Base-by-base conservation (phyloP, 208 protist genomes). In the Trypanosomatidae sp. region DNA sequence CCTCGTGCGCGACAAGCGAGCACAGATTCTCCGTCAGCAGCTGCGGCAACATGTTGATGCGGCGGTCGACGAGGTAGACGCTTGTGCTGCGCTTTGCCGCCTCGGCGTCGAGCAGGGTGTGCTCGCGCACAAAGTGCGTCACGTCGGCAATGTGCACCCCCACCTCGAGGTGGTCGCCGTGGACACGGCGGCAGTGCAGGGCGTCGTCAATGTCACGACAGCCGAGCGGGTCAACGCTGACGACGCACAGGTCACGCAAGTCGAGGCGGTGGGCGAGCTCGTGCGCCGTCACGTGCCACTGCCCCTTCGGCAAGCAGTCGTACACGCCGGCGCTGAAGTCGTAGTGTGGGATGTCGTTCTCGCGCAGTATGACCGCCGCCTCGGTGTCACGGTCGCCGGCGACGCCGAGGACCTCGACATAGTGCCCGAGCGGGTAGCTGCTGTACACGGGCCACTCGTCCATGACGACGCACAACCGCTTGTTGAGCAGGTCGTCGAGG, bases 131-230 rank as follows among this genome's bases (percentile, higher is more conserved):
- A 71, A 98, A 99, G 67, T 96, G 71, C 3, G 94, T 84, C 0
- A 98, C 96, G 61, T 99, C 97, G 10, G 97, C 97, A 56, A 99
- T 99, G 64, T 99, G 95, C 40, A 98, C 95, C 40, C 95, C 95
- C 16, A 98, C 75, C 56, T 97, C 82, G 22, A 94, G 42, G 56
- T 94, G 71, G 28, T 83, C 85, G 33, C 72, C 67, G 33, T 74
- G 70, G 13, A 96, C 61, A 30, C 65, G 43, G n/a, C 76, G 72
- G 58, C 73, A 90, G 53, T 93, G 85, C 18, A 95, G 50, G 18
- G 74, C 88, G 40, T 94, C 80, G 25, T 94, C 86, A 39, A 93
- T 87, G 56, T 96, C 88, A 24, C 79, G 79, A 66, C 86, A 94
- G n/a, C 93, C 92, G 15, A 92, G 59, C 4, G 97, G 97, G 71